These are phyloP conservation scores for Galerina sulciceps DNA, from an alignment of 768 basidiomycete genomes.

Conservation along the genomic window DNA sequence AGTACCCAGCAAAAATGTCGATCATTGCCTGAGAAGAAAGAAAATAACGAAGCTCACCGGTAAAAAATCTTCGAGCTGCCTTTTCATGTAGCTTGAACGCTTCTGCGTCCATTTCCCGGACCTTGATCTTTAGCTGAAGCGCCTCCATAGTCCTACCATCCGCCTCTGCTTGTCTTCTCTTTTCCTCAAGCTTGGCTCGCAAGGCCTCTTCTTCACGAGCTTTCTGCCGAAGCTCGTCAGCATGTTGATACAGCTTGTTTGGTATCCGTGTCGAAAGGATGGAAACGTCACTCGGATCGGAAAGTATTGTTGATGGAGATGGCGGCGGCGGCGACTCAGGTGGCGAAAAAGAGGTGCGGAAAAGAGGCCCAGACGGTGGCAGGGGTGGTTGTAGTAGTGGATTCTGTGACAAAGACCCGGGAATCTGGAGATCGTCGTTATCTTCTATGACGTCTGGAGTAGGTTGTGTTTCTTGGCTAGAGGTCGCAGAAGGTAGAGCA, in stretches of 20 bases:
- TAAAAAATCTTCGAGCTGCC: conserved; percentile 49
- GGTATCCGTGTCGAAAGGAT: conserved; percentile 37
- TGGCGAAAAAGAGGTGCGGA: conserved; percentile 16
- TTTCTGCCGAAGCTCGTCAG: conserved; percentile 41
- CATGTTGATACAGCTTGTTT: conserved; percentile 32
- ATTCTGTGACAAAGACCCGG: conserved; percentile 29
- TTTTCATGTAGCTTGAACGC: conserved; percentile 45
- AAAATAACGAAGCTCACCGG: conserved; percentile 36
- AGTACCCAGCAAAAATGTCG: conserved; percentile 1
- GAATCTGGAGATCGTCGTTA: conserved; percentile 20
- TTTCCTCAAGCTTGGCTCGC: conserved; percentile 26
- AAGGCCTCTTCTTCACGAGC: conserved; percentile 43
- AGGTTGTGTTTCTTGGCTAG: background rate
- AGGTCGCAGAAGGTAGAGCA: background rate
- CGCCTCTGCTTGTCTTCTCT: conserved; percentile 31
- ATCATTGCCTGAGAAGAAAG: background rate
- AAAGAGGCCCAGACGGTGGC: conserved; percentile 25
- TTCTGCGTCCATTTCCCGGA: conserved; percentile 37
- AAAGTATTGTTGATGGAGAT: conserved; percentile 25
- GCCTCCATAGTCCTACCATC: conserved; percentile 40
- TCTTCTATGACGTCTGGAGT: background rate
- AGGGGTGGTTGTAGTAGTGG: conserved; percentile 26
- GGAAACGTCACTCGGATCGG: conserved; percentile 25
- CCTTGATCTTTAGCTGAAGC: conserved; percentile 40
- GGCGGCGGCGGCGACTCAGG: conserved; percentile 17